These are phyloP conservation scores for Hericium erinaceus DNA, from an alignment of 768 basidiomycete genomes.

Conservation along the genomic window DNA sequence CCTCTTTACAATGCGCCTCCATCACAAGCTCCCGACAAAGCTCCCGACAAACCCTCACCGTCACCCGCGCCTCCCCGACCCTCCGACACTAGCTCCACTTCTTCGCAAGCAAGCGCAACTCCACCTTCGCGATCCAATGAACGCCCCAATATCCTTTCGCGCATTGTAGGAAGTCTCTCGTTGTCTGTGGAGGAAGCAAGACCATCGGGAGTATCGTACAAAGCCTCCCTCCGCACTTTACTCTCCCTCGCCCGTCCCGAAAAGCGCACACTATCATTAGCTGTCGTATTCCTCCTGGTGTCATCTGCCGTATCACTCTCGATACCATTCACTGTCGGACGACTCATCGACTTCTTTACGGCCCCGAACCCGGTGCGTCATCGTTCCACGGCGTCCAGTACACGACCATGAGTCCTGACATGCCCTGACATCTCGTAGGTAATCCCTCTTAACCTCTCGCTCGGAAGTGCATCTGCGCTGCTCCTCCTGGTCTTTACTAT, in stretches of 20 bases:
- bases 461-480: conserved; percentile 69
- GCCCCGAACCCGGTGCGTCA: conserved; percentile 48
- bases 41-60: background rate
- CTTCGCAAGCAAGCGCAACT: background rate
- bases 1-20: no score
- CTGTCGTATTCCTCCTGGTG: conserved; percentile 73
- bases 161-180: background rate
- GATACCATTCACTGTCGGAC: conserved; percentile 88
- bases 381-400: background rate
- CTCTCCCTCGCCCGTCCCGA: conserved; percentile 76
- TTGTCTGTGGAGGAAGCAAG: background rate
- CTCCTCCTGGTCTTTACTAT: conserved; percentile 72
- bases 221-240: conserved; percentile 68
- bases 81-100: background rate
- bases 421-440: background rate
- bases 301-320: conserved; percentile 89
- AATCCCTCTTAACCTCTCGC: conserved; percentile 72
- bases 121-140: background rate
- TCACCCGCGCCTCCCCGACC: background rate
- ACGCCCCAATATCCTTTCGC: background rate
- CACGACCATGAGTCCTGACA: background rate
- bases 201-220: conserved; percentile 18
- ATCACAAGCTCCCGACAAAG: background rate
- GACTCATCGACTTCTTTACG: conserved; percentile 90
- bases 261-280: conserved; percentile 61